A percentile compares a stretch with the other conserved stretches of the same genome.
Evolutionary conservation across 2,329 filamentous ascomycete genomes (phyloP).

Genomic region (Reticulascus tulasneorum): DNA sequence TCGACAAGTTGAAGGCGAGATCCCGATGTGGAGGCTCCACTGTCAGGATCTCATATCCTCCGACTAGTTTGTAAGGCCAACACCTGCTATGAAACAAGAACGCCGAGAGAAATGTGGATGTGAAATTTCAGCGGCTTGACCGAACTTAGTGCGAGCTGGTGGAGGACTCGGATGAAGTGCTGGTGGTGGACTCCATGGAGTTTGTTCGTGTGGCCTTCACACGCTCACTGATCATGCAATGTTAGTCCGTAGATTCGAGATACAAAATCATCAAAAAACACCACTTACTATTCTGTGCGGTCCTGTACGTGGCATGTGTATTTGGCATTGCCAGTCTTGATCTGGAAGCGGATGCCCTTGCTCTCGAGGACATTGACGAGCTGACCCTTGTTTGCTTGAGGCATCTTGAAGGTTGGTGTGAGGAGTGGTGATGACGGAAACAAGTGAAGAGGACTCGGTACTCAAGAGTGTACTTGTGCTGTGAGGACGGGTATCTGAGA

Average conservation of each 20-base stretch:
- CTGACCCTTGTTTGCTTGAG: too few species aligned
- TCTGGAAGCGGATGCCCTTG: constrained; percentile 39
- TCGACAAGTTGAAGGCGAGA: too few species aligned
- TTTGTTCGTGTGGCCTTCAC: constrained; percentile 31
- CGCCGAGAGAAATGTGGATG: not conserved
- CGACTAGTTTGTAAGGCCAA: too few species aligned
- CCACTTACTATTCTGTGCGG: constrained; percentile 38
- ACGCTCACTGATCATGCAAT: constrained; percentile 30
- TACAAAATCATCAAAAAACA: not conserved
- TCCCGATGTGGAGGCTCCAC: too few species aligned
- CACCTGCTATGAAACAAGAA: not conserved
- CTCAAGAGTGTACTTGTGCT: not conserved
- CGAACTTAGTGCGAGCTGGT: constrained; percentile 12
- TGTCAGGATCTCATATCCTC: too few species aligned
- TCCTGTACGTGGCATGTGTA: constrained; percentile 40
- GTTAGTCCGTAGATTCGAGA: constrained; percentile 8
- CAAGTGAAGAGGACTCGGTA: not conserved
- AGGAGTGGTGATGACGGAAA: constrained; percentile 4
- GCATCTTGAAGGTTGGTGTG: constrained; percentile 1
- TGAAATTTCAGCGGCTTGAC: too few species aligned
- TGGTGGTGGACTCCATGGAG: constrained; percentile 30
- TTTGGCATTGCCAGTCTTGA: constrained; percentile 36
- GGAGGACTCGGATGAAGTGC: constrained; percentile 20
- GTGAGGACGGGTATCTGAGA: not conserved
- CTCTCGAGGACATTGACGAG: constrained; percentile 5